These are phyloP conservation scores for Ceratobasidium sp. DNA, from an alignment of 1,284 basidiomycete species.

Conservation along the genomic window DNA sequence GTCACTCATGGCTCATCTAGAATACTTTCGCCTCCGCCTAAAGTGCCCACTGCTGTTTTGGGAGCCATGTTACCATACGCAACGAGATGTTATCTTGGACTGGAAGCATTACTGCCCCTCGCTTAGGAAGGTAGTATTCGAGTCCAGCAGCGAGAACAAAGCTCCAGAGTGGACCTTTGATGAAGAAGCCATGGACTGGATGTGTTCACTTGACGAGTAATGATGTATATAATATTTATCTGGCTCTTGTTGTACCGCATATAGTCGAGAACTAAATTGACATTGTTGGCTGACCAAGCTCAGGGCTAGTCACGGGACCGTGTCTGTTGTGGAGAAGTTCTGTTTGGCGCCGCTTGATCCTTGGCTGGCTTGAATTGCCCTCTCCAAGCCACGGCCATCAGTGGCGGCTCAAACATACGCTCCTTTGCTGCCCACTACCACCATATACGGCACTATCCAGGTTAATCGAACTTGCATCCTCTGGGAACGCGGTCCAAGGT, in stretches of 20 bases:
- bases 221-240: background rate
- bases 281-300: slow-evolving; percentile 7
- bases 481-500: background rate
- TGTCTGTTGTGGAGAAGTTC: slow-evolving; percentile 38
- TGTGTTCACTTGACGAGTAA: slow-evolving; percentile 27
- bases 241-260: background rate
- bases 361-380: background rate
- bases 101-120: slow-evolving; percentile 13
- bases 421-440: slow-evolving; percentile 6
- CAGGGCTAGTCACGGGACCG: slow-evolving; percentile 33
- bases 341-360: slow-evolving; percentile 16
- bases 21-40: slow-evolving; percentile 18
- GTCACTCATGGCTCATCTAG: slow-evolving; percentile 11
- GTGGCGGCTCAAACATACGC: slow-evolving; percentile 13
- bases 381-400: slow-evolving; percentile 22
- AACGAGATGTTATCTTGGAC: slow-evolving; percentile 29
- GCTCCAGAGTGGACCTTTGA: slow-evolving; percentile 34
- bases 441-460: background rate
- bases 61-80: slow-evolving; percentile 11
- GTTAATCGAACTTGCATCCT: background rate
- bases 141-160: slow-evolving; percentile 35
- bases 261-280: background rate
- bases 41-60: slow-evolving; percentile 22
- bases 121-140: slow-evolving; percentile 22
- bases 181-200: slow-evolving; percentile 40